phyloP scores from a whole-genome alignment of 208 protist species.

The Crithidia thermophila region DNA sequence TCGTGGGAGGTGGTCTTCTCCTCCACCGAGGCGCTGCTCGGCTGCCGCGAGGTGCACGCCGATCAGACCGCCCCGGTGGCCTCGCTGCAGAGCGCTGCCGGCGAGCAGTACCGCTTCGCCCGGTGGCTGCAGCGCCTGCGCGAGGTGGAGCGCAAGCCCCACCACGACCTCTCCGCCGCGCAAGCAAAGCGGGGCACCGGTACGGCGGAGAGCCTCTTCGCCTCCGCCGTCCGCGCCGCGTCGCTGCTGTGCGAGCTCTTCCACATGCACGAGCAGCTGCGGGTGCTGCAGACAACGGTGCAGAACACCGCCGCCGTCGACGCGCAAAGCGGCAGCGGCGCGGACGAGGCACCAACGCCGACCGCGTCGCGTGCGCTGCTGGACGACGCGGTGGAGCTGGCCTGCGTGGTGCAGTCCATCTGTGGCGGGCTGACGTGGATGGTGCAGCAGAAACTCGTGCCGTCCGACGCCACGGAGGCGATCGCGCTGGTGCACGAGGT shows the following conservation, averaged over 20 bases:
- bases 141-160: constrained; percentile 73
- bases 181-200: constrained; percentile 81
- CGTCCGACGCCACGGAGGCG: constrained; percentile 19
- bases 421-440: constrained; percentile 63
- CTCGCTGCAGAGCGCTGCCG: constrained; percentile 38
- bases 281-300: constrained; percentile 39
- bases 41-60: constrained; percentile 44
- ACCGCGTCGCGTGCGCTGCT: constrained; percentile 33
- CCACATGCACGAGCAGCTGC: constrained; percentile 46
- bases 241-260: constrained; percentile 39
- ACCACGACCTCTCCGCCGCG: constrained; percentile 85
- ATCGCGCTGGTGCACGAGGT: constrained; percentile 50
- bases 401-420: constrained; percentile 55
- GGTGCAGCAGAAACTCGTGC: constrained; percentile 46
- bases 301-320: constrained; percentile 19
- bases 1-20: constrained; percentile 78
- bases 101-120: constrained; percentile 70
- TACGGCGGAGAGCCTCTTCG: constrained; percentile 73
- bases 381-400: constrained; percentile 49
- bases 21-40: constrained; percentile 60
- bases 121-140: constrained; percentile 90
- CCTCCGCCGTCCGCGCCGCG: constrained; percentile 39
- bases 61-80: constrained; percentile 24
- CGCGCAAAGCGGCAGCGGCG: neutral
- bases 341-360: neutral